phyloP scores from a whole-genome alignment of 768 basidiomycete species.

The Melanogaster broomeanus region DNA sequence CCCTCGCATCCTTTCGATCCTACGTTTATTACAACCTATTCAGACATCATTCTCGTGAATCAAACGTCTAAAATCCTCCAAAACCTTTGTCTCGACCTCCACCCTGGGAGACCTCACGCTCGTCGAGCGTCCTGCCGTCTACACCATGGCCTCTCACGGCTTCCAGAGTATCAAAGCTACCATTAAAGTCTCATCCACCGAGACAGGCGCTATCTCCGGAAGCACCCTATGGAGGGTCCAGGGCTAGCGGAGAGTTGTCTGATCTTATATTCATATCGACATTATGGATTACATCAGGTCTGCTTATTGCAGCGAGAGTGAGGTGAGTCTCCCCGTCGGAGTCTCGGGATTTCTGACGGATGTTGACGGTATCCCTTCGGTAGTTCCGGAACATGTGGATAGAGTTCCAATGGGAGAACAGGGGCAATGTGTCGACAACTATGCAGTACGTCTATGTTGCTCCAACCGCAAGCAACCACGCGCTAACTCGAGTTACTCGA shows the following conservation, averaged over 20 bases:
- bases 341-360: background rate
- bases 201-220: conserved; percentile 98
- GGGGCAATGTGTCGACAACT: conserved; percentile 87
- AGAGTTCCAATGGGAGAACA: conserved; percentile 99
- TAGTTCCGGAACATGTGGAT: conserved; percentile 99
- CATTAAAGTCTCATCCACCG: conserved; percentile 97
- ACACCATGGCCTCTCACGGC: conserved; percentile 92
- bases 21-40: too few relatives aligned
- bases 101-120: conserved; percentile 97
- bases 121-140: conserved; percentile 91
- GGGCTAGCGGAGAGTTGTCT: conserved; percentile 88
- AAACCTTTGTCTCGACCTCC: conserved; percentile 93
- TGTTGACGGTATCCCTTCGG: too few relatives aligned
- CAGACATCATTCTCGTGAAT: conserved; percentile 95
- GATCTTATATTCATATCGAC: conserved; percentile 96
- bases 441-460: conserved; percentile 61
- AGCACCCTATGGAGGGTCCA: conserved; percentile 94
- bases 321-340: conserved; percentile 47
- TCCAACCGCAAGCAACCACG: too few relatives aligned
- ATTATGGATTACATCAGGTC: conserved; percentile 62
- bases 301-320: conserved; percentile 91
- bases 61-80: conserved; percentile 93
- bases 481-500: background rate
- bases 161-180: conserved; percentile 99
- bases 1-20: background rate